A percentile compares a stretch with the other conserved stretches of the same genome.
These are phyloP conservation scores for Leishmania tarentolae DNA, from an alignment of 208 protist genomes.

Conservation along the genomic window DNA sequence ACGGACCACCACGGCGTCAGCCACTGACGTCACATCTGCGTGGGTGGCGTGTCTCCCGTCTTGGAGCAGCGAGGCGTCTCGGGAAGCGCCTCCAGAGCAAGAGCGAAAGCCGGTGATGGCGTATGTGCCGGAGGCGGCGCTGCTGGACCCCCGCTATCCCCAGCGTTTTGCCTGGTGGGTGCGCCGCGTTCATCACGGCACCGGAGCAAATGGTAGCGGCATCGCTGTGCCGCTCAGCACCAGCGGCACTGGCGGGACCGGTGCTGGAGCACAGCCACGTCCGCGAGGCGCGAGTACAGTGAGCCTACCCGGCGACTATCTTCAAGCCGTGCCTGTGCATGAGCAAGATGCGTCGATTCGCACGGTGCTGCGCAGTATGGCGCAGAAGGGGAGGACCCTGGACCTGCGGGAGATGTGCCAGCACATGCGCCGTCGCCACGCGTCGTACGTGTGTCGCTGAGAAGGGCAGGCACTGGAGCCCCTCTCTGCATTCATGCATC, in stretches of 20 bases:
- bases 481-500: background rate
- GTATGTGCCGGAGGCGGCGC: constrained; percentile 58
- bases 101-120: constrained; percentile 1
- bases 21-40: background rate
- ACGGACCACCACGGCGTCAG: background rate
- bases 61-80: background rate
- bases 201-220: background rate
- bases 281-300: constrained; percentile 5
- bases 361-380: constrained; percentile 32
- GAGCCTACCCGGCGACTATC: constrained; percentile 24
- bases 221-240: background rate
- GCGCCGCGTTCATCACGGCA: constrained; percentile 30
- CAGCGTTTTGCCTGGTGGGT: constrained; percentile 58
- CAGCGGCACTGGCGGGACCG: background rate
- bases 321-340: constrained; percentile 20
- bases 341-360: constrained; percentile 34
- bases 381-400: constrained; percentile 30
- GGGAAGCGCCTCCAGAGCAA: background rate
- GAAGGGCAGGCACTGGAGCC: background rate
- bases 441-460: constrained; percentile 28
- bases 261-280: background rate
- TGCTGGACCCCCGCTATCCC: constrained; percentile 60
- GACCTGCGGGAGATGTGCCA: constrained; percentile 26
- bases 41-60: background rate
- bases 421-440: constrained; percentile 16